phyloP scores from a whole-genome alignment of 2,329 filamentous ascomycete species.

The Cryphonectria japonica region DNA sequence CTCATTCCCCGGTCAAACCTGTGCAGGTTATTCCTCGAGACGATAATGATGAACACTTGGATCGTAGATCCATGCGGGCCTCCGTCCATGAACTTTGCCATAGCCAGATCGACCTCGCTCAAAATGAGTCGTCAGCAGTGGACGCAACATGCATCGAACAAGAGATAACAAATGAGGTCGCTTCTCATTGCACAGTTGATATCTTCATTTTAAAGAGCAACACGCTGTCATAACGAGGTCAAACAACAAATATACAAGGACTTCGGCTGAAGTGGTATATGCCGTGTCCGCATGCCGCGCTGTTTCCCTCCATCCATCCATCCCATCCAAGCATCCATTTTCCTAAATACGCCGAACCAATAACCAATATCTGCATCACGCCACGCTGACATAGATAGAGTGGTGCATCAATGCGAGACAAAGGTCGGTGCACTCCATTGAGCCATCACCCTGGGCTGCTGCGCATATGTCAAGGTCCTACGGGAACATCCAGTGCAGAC shows the following conservation, averaged over 20 bases:
- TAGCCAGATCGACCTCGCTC: not conserved
- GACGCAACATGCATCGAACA: not conserved
- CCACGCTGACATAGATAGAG: not conserved
- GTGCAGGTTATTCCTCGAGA: not conserved
- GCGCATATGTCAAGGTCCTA: not conserved
- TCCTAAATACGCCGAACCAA: constrained; percentile 3
- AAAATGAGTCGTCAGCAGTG: not conserved
- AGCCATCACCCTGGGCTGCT: not conserved
- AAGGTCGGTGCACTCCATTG: not conserved
- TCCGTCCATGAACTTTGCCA: too few relatives aligned
- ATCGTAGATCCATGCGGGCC: not conserved
- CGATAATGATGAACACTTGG: not conserved
- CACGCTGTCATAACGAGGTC: not conserved
- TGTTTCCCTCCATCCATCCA: not conserved
- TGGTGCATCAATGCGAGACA: not conserved
- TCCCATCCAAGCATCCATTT: not conserved
- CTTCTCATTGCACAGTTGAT: not conserved
- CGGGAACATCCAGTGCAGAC: not conserved
- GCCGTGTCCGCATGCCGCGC: constrained; percentile 7
- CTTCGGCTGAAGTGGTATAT: constrained; percentile 16
- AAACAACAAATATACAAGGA: not conserved
- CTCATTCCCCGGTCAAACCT: not conserved
- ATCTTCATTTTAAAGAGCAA: not conserved
- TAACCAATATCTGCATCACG: not conserved
- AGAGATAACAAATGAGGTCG: not conserved